A percentile compares a stretch with the other conserved stretches of the same genome.
These are phyloP conservation scores for Leccinellum luteum DNA, from an alignment of 768 basidiomycete species.

Conservation along the genomic window DNA sequence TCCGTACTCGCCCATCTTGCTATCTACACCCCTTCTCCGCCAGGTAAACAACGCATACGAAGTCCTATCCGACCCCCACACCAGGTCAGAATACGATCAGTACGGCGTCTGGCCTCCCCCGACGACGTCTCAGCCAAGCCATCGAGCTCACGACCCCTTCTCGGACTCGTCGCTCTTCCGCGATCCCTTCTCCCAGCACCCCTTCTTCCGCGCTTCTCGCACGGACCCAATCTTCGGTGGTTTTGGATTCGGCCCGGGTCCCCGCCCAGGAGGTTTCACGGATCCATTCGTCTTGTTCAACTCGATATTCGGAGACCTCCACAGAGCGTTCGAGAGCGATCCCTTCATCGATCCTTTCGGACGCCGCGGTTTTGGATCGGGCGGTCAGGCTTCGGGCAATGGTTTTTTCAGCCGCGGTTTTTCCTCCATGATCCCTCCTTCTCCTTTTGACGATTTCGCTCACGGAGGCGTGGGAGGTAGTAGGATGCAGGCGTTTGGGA, in stretches of 20 bases:
- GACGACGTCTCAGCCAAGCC: conserved; percentile 32
- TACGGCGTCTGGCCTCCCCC: conserved; percentile 70
- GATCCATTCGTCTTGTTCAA: conserved; percentile 78
- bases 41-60: conserved; percentile 81
- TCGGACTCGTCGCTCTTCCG: conserved; percentile 20
- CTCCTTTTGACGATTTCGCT: conserved; percentile 11
- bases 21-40: neutral
- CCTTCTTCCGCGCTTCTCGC: conserved; percentile 23
- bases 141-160: conserved; percentile 16
- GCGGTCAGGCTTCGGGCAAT: conserved; percentile 4
- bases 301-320: conserved; percentile 59
- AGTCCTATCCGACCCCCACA: conserved; percentile 60
- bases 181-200: conserved; percentile 11
- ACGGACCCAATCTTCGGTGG: conserved; percentile 26
- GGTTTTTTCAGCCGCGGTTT: conserved; percentile 12
- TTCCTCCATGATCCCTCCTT: conserved; percentile 4
- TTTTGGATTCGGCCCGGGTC: conserved; percentile 18
- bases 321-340: conserved; percentile 32
- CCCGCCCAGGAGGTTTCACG: conserved; percentile 44
- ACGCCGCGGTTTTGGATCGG: conserved; percentile 16
- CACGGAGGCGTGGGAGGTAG: conserved; percentile 15
- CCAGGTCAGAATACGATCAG: conserved; percentile 64
- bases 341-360: conserved; percentile 30
- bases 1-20: neutral
- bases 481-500: conserved; percentile 10